Evolutionary conservation across 1,139 yeast genomes (phyloP).

Genomic region (Kurtzmaniella quercitrusa): DNA sequence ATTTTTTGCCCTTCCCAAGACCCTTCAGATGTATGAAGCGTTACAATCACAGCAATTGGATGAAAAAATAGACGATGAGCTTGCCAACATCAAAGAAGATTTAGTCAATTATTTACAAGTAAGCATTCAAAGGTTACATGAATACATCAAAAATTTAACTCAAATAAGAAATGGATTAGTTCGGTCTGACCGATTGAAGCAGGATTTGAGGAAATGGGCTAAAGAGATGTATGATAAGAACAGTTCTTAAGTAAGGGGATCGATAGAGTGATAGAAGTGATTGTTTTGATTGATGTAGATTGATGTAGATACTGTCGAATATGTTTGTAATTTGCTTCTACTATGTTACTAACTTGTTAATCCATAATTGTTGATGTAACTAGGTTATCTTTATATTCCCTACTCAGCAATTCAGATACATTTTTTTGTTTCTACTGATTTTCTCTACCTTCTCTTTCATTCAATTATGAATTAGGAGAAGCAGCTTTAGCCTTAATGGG

Average conservation of each 20-base stretch:
- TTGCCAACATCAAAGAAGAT: constrained; percentile 32
- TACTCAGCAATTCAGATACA: too few species aligned
- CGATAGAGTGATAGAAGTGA: too few species aligned
- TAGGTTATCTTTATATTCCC: too few species aligned
- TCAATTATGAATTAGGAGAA: too few species aligned
- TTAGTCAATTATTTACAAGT: constrained; percentile 43
- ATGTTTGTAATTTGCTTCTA: too few species aligned
- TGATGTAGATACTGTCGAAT: too few species aligned
- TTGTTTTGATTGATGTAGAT: too few species aligned
- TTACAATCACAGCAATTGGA: constrained; percentile 24
- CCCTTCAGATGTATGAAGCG: constrained; percentile 32
- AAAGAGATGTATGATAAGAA: constrained; percentile 75
- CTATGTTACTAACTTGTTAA: too few species aligned
- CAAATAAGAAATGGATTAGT: constrained; percentile 70
- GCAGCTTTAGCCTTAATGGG: too few species aligned
- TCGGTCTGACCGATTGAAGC: constrained; percentile 71
- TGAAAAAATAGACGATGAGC: constrained; percentile 24
- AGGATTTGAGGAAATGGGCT: constrained; percentile 74
- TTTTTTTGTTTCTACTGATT: too few species aligned
- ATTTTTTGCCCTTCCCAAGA: constrained; percentile 35
- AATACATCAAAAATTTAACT: constrained; percentile 74
- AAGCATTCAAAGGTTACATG: constrained; percentile 80
- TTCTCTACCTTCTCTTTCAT: too few species aligned
- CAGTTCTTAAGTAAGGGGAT: constrained; percentile 16
- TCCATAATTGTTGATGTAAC: too few species aligned